Conservation (phyloP, 495 filamentous ascomycete genomes). For the Penicillium daleae region DNA sequence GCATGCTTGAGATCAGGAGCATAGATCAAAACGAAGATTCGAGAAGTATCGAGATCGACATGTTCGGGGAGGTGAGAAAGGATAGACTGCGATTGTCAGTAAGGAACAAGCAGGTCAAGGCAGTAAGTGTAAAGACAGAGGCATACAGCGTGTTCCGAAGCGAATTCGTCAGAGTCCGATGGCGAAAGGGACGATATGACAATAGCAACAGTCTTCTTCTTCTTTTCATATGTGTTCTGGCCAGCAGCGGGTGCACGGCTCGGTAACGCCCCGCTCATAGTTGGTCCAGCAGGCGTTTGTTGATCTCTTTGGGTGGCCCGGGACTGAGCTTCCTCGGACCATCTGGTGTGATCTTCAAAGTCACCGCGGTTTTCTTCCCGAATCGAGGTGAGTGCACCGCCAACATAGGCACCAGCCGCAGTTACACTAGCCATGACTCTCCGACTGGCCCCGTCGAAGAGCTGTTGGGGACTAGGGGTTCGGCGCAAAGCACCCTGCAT, state of each 20-base stretch:
- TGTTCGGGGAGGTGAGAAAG: constrained; percentile 83
- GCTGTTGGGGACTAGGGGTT: constrained; percentile 87
- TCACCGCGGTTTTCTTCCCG: constrained; percentile 79
- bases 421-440: constrained; percentile 77
- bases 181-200: constrained; percentile 73
- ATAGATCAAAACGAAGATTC: constrained; percentile 87
- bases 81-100: constrained; percentile 66
- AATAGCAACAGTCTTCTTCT: constrained; percentile 83
- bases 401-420: constrained; percentile 79
- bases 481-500: constrained; percentile 83
- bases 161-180: constrained; percentile 64
- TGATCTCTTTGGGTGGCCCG: constrained; percentile 43
- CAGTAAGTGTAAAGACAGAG: not conserved
- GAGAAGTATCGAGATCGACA: constrained; percentile 65
- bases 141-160: constrained; percentile 78
- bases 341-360: constrained; percentile 80
- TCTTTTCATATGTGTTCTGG: constrained; percentile 42
- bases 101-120: constrained; percentile 8
- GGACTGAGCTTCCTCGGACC: constrained; percentile 77
- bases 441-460: constrained; percentile 77
- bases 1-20: constrained; percentile 75
- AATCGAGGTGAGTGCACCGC: constrained; percentile 79
- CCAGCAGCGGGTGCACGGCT: constrained; percentile 25
- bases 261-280: constrained; percentile 38
- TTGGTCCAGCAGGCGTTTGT: constrained; percentile 25